phyloP scores from a whole-genome alignment of 2,329 filamentous ascomycete genomes.

The Aspergillus hortae region DNA sequence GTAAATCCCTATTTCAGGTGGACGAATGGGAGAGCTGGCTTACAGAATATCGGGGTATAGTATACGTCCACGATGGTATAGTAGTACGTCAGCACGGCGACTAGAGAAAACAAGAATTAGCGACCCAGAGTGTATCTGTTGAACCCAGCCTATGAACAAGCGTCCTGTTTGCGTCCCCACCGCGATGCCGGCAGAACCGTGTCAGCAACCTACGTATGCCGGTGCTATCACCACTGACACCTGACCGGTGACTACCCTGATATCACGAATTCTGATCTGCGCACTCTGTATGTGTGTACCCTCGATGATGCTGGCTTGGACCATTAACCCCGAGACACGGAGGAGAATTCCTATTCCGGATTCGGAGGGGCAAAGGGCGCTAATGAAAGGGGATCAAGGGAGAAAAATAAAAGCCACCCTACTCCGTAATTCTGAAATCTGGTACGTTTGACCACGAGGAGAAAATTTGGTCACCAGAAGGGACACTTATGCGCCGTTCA shows the following conservation, averaged over 20 bases:
- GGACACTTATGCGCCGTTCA: neutral
- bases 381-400: neutral
- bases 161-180: no score
- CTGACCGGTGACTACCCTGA: neutral
- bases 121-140: neutral
- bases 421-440: neutral
- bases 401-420: neutral
- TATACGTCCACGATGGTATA: neutral
- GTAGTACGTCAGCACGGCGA: neutral
- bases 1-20: neutral
- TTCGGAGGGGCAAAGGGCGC: neutral
- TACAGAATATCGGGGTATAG: neutral
- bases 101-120: neutral
- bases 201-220: no score
- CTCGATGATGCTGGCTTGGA: neutral
- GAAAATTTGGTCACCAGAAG: no score
- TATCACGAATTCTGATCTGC: neutral
- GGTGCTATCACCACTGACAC: no score
- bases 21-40: neutral
- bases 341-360: neutral
- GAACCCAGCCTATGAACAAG: neutral
- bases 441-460: no score
- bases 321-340: slow-evolving; percentile 1
- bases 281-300: neutral
- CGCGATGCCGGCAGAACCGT: no score